Percentiles rank a stretch among this genome's conserved stretches.
phyloP scores from a whole-genome alignment of 768 basidiomycete species.

The Coprinopsis strossmayeri region DNA sequence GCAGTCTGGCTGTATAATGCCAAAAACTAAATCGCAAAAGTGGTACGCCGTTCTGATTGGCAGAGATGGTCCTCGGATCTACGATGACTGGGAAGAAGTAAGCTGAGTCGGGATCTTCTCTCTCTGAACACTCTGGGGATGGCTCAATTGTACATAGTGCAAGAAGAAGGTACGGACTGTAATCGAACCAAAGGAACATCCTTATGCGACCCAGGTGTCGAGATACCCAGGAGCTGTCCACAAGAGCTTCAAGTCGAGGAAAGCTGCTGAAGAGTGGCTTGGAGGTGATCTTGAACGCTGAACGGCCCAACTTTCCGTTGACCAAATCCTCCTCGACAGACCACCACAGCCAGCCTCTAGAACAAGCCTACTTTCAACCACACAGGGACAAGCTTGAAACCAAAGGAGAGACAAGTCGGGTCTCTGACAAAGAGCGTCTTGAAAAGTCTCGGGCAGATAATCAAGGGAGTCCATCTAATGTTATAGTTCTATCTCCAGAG shows the following conservation, averaged over 20 bases:
- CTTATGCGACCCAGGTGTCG: constrained; percentile 37
- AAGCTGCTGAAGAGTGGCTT: constrained; percentile 50
- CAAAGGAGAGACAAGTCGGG: not conserved
- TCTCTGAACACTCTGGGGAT: not conserved
- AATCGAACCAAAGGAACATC: not conserved
- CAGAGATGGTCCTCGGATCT: constrained; percentile 51
- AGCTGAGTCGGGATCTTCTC: not conserved
- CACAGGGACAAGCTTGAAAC: constrained; percentile 1
- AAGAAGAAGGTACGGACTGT: constrained; percentile 31
- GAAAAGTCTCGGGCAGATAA: no score
- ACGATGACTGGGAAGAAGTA: constrained; percentile 56
- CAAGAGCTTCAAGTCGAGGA: constrained; percentile 41
- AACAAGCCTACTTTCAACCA: constrained; percentile 1
- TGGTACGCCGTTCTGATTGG: constrained; percentile 60
- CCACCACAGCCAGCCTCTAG: not conserved
- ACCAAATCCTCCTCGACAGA: not conserved
- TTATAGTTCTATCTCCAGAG: constrained; percentile 37
- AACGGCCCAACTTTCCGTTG: no score
- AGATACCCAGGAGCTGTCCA: constrained; percentile 46
- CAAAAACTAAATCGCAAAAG: constrained; percentile 28
- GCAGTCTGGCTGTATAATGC: no score
- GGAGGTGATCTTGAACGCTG: no score
- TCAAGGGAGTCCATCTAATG: no score
- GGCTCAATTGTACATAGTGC: constrained; percentile 28
- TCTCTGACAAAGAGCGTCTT: no score